Evolutionary conservation across 2,329 filamentous ascomycete species (phyloP).

Genomic region (Aspergillus neotritici): DNA sequence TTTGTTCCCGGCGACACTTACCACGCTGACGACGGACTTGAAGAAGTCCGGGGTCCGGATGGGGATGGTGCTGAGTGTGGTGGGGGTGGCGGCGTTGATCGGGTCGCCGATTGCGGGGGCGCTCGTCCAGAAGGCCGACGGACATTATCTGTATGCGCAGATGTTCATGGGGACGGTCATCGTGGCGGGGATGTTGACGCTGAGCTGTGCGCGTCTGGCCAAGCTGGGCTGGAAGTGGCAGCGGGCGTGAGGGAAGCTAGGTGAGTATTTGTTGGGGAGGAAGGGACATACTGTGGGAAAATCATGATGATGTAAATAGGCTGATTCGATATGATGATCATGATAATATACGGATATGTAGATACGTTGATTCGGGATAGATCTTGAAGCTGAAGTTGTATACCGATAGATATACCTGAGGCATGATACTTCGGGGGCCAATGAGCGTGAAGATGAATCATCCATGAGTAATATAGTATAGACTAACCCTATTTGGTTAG

Average conservation of each 20-base stretch:
- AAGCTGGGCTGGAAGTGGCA: slow-evolving; percentile 33
- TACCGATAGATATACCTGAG: too few relatives aligned
- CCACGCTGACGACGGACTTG: slow-evolving; percentile 49
- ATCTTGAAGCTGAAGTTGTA: too few relatives aligned
- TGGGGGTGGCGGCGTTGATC: slow-evolving; percentile 50
- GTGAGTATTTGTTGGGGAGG: too few relatives aligned
- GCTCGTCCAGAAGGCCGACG: slow-evolving; percentile 43
- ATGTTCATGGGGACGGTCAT: slow-evolving; percentile 46
- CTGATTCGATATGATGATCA: not conserved
- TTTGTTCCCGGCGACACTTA: slow-evolving; percentile 59
- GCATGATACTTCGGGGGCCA: too few relatives aligned
- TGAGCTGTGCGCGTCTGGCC: slow-evolving; percentile 38
- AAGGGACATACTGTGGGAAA: too few relatives aligned
- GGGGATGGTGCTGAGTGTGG: slow-evolving; percentile 51
- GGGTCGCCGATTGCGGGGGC: slow-evolving; percentile 53
- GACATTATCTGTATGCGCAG: slow-evolving; percentile 48
- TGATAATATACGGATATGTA: not conserved
- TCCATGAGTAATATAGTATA: too few relatives aligned
- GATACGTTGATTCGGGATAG: too few relatives aligned
- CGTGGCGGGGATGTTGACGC: slow-evolving; percentile 38
- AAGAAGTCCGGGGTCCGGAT: slow-evolving; percentile 52
- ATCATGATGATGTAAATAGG: not conserved
- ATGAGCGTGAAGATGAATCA: too few relatives aligned
- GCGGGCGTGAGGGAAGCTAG: slow-evolving; percentile 23
- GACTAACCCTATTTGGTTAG: too few relatives aligned